Conservation (phyloP, 306 rosid species). For the Trifolium pratense region DNA sequence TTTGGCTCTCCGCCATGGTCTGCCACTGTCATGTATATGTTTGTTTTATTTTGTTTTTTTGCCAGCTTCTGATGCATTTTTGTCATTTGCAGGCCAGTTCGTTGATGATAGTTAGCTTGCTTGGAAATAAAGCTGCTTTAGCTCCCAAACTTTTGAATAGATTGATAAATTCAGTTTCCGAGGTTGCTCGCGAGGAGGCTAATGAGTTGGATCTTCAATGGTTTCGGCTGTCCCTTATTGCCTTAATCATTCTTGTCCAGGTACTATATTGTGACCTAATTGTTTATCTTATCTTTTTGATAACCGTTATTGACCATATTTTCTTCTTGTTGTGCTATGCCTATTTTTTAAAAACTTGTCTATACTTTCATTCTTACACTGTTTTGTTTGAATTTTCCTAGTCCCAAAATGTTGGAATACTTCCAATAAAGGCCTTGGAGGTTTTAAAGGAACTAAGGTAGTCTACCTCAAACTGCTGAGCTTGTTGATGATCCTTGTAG, state of each 20-base stretch:
- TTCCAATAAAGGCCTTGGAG: slow-evolving; percentile 76
- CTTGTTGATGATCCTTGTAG: slow-evolving; percentile 14
- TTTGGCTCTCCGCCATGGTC: too few species aligned
- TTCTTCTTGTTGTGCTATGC: slow-evolving; percentile 7
- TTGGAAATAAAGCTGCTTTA: slow-evolving; percentile 72
- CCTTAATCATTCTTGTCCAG: slow-evolving; percentile 87
- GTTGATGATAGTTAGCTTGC: slow-evolving; percentile 83
- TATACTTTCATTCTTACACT: slow-evolving; percentile 35
- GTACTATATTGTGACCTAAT: slow-evolving; percentile 46
- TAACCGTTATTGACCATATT: neutral
- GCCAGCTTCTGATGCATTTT: slow-evolving; percentile 11
- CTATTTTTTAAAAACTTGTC: neutral
- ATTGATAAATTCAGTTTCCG: slow-evolving; percentile 72
- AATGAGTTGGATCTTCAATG: slow-evolving; percentile 71
- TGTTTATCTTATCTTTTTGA: slow-evolving; percentile 21
- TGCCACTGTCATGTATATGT: neutral
- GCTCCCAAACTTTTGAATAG: slow-evolving; percentile 78
- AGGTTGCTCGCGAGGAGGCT: slow-evolving; percentile 68
- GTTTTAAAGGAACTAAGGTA: slow-evolving; percentile 76
- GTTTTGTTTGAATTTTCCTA: slow-evolving; percentile 44
- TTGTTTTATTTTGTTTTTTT: neutral
- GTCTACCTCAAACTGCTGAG: slow-evolving; percentile 29
- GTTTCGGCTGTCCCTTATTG: slow-evolving; percentile 78
- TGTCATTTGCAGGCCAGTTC: slow-evolving; percentile 77
- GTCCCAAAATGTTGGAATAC: slow-evolving; percentile 69